These are phyloP conservation scores for Phaeotremella skinneri DNA, from an alignment of 768 basidiomycete species.

Conservation along the genomic window DNA sequence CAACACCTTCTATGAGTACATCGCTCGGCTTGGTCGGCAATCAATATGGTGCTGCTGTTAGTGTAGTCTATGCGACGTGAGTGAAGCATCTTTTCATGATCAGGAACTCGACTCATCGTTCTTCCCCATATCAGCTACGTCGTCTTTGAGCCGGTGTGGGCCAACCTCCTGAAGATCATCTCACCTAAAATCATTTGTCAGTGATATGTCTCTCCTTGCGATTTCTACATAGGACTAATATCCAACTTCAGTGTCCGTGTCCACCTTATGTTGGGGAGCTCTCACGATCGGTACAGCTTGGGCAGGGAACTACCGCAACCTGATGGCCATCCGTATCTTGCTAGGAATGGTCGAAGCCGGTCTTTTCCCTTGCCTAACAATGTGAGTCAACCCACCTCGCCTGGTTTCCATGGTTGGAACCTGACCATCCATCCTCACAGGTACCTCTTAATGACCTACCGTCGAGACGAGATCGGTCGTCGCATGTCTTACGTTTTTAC, in stretches of 20 bases:
- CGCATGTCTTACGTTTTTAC: constrained; percentile 72
- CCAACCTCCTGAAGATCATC: constrained; percentile 45
- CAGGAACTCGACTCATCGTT: constrained; percentile 55
- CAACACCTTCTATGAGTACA: constrained; percentile 9
- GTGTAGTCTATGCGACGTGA: constrained; percentile 63
- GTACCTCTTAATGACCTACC: constrained; percentile 29
- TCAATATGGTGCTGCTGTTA: constrained; percentile 54
- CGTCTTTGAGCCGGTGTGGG: constrained; percentile 23
- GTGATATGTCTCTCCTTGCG: constrained; percentile 10
- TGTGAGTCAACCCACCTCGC: background rate
- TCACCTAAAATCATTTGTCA: constrained; percentile 61
- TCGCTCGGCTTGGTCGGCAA: constrained; percentile 1
- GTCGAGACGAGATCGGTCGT: constrained; percentile 23
- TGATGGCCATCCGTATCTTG: constrained; percentile 16
- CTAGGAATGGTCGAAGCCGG: constrained; percentile 28
- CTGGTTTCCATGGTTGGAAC: background rate
- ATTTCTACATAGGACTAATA: constrained; percentile 8
- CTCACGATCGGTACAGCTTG: constrained; percentile 15
- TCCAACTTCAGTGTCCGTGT: constrained; percentile 14
- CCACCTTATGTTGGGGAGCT: constrained; percentile 17
- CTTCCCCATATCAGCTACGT: constrained; percentile 61
- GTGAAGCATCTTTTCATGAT: background rate
- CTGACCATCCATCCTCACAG: background rate
- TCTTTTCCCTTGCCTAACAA: constrained; percentile 19
- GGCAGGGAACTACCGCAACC: constrained; percentile 13